These are phyloP conservation scores for bread wheat (Triticum aestivum) DNA, from an alignment of 176 grass and related monocot species.

Conservation along the genomic window DNA sequence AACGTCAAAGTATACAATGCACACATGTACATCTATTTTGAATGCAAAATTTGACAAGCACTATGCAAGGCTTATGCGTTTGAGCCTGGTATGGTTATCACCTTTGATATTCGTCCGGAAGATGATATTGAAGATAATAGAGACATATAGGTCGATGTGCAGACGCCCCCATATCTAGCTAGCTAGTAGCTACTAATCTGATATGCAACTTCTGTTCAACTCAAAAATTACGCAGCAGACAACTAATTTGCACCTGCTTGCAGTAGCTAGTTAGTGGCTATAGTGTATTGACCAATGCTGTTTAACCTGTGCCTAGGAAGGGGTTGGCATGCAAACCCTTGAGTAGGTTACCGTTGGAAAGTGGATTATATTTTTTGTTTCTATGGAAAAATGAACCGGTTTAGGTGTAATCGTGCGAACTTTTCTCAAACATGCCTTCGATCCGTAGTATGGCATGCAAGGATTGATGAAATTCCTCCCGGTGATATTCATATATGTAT, in stretches of 20 bases:
- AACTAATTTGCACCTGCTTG: neutral
- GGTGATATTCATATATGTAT: too few relatives aligned
- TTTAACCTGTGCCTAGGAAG: neutral
- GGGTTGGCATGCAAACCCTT: neutral
- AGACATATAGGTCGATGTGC: too few relatives aligned
- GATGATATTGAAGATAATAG: too few relatives aligned
- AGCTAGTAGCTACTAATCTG: neutral
- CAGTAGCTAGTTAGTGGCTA: neutral
- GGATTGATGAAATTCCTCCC: too few relatives aligned
- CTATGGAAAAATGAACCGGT: neutral
- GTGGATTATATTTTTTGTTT: neutral
- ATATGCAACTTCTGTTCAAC: constrained; percentile 22
- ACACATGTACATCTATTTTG: too few relatives aligned
- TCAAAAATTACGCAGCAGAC: constrained; percentile 16
- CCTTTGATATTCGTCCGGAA: too few relatives aligned
- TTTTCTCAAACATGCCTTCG: neutral
- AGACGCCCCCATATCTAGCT: neutral
- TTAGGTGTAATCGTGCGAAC: too few relatives aligned
- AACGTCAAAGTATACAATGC: too few relatives aligned
- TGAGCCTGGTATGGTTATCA: too few relatives aligned
- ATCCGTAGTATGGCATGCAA: neutral
- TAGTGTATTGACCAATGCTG: neutral
- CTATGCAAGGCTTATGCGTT: too few relatives aligned
- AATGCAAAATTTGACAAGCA: too few relatives aligned
- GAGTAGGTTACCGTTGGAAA: neutral